Evolutionary conservation across 2,329 filamentous ascomycete species (phyloP).

Genomic region (Beauveria bassiana): DNA sequence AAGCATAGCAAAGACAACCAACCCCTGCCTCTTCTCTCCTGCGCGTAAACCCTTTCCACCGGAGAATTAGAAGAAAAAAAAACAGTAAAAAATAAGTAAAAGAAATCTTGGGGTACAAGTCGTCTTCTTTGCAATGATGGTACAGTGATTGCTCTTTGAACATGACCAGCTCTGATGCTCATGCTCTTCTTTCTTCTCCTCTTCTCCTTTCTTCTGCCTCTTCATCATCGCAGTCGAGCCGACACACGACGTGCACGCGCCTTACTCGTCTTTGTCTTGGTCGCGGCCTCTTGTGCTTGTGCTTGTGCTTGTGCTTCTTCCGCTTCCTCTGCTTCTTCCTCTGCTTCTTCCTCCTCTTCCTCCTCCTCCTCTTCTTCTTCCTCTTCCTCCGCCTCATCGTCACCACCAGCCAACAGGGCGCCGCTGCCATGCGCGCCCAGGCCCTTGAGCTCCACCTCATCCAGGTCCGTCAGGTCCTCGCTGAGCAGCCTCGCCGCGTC

Average conservation of each 20-base stretch:
- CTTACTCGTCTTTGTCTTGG: background rate
- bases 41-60: too few species aligned
- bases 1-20: too few species aligned
- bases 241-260: background rate
- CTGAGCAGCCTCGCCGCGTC: constrained; percentile 63
- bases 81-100: too few species aligned
- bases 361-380: background rate
- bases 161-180: too few species aligned
- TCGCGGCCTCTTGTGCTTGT: background rate
- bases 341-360: background rate
- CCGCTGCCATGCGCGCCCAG: constrained; percentile 40
- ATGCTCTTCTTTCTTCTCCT: too few species aligned
- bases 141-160: too few species aligned
- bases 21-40: too few species aligned
- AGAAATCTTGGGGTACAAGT: too few species aligned
- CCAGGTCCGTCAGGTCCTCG: constrained; percentile 84
- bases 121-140: too few species aligned
- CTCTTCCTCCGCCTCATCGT: background rate
- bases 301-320: background rate
- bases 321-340: background rate
- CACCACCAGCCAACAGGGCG: constrained; percentile 29
- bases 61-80: too few species aligned
- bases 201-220: background rate
- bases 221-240: constrained; percentile 2
- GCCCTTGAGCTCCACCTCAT: constrained; percentile 80